Base-by-base conservation (phyloP, 768 basidiomycete species). In the Boletus subcaerulescens region DNA sequence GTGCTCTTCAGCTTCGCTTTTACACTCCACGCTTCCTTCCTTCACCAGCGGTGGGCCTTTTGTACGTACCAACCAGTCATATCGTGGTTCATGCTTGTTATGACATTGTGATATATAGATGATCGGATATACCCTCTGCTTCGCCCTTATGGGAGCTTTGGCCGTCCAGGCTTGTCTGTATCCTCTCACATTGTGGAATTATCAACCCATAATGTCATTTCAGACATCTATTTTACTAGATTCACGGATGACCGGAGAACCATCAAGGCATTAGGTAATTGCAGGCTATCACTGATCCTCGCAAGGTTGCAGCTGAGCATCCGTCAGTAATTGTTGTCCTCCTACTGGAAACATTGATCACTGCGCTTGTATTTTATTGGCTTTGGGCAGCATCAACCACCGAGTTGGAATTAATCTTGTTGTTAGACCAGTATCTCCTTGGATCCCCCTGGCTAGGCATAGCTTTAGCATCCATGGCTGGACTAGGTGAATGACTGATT, bases 221-320 rank as follows among this genome's bases (percentile, higher is more conserved):
- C n/a, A 65, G 64, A 57, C 33, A 40, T 65, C 35, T 65, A 65
- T 40, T 65, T 48, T 46, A 54, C 45, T 9, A 52, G 52, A 52
- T 65, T 65, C 20, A 17, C 48, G 14, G 58, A 60, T 15, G 64
- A 65, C 24, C 31, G 24, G 13, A 56, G 8, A 46, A 18, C 42
- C n/a, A 55, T 60, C 22, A 65, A 65, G 47, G 42, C 32, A 33
- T 17, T 62, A 18, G 66, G 65, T 65, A 42, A 46, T 18, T 35
- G 5, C 26, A 26, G 26, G 5, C 6, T 3, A 3, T 36, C 0
- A 6, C n/a, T n/a, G 0, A 20, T 11, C 24, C n/a, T n/a, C n/a
- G n/a, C 9, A 1, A 5, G 0, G 18, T 8, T 41, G 26, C 36
- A 15, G 9, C 39, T 46, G 40, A 58, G 11, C 35, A 4, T 12